phyloP scores from a whole-genome alignment of 257 asterid genomes.

The Ballota nigra region DNA sequence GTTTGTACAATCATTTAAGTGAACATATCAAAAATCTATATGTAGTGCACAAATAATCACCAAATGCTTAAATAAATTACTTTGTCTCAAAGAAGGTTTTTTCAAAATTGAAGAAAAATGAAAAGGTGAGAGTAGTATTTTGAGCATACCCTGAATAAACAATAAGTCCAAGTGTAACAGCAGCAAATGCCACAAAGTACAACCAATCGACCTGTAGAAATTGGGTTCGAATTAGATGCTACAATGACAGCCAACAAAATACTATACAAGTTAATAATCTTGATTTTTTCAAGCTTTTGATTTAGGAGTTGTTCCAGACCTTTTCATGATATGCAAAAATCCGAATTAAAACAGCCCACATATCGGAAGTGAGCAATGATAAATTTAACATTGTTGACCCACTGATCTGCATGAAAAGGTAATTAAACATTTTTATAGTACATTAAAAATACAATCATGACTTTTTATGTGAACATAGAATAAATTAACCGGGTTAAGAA shows the following conservation, averaged over 20 bases:
- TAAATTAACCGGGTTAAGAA: neutral
- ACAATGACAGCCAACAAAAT: neutral
- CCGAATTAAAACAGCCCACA: conserved; percentile 97
- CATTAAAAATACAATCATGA: neutral
- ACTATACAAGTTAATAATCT: neutral
- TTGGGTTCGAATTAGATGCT: neutral
- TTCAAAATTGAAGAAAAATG: neutral
- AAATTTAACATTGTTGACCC: conserved; percentile 91
- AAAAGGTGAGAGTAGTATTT: neutral
- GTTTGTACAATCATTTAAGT: conserved; percentile 9
- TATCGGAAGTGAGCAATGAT: conserved; percentile 92
- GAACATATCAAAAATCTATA: neutral
- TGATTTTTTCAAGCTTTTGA: neutral
- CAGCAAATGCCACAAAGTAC: conserved; percentile 84
- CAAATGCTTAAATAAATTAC: neutral
- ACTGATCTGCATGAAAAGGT: conserved; percentile 59
- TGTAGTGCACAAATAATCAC: neutral
- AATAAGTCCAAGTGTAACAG: conserved; percentile 72
- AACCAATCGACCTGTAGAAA: conserved; percentile 90
- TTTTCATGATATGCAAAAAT: conserved; percentile 88
- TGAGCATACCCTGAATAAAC: conserved; percentile 74
- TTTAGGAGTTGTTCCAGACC: conserved; percentile 36
- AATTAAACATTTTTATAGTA: neutral
- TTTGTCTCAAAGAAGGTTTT: neutral
- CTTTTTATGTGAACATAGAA: neutral